Base-by-base conservation (phyloP, 768 basidiomycete genomes). In the Podaxis rugospora region DNA sequence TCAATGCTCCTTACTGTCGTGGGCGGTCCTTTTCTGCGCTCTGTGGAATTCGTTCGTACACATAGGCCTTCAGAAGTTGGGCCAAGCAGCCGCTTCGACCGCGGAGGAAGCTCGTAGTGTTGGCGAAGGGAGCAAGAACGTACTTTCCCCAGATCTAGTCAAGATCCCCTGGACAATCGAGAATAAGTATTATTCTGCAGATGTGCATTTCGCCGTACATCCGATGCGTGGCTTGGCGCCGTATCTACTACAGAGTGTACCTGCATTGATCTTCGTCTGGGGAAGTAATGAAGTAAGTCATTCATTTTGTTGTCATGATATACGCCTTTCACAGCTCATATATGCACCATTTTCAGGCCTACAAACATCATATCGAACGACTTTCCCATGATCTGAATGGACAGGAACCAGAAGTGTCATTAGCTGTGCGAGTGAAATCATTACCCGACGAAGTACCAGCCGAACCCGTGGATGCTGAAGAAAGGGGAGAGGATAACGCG, bases 161-260 rank as follows among this genome's bases (percentile, higher is more conserved):
- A 74, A 65, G 36, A 72, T 90, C 35, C 86, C 88, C 9, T 93
- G 90, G 90, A 88, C 83, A 44, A 89, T 93, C 63, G 72, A 74
- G 55, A 93, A 93, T 76, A 87, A 83, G 70, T 94, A 94, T 72
- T 94, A 93, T 74, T 83, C 83, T 13, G 92, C 92, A 1, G 77
- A 81, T 61, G 88, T 94, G 5, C 84, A 86, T 62, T 92, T 93
- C 68, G 74, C 83, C 36, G 74, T 79, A 10, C 79, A 80, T 57
- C 74, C 79, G 16, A 69, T 84, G 56, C 72, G 75, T 32, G 75
- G 78, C 10, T 76, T 83, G 62, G 71, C 70, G 32, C 72, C 77
- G 16, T 69, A 76, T 49, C 70, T 77, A 18, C 73, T 80, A 16
- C 72, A 73, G 39, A 73, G 75, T 50, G 79, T 85, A 5, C 90